Evolutionary conservation across 169 alveolate species (phyloP).

Genomic region (Eimeria praecox): DNA sequence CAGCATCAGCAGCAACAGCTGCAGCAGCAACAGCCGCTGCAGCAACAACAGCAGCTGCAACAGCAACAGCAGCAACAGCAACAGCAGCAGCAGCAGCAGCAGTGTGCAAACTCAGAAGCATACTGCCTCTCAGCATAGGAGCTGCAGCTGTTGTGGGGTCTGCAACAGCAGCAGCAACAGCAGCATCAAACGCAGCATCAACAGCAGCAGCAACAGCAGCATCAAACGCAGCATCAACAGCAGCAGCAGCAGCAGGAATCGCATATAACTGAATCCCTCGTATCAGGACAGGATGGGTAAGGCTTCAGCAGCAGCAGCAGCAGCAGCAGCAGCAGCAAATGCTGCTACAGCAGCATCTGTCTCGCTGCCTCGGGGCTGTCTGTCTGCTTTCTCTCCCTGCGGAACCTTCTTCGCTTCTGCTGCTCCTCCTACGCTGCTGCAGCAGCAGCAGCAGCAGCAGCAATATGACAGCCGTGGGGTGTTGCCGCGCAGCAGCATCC

Average conservation of each 20-base stretch:
- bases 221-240: background rate
- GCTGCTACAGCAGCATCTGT: background rate
- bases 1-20: background rate
- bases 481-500: background rate
- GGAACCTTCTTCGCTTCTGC: conserved; percentile 31
- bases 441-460: conserved; percentile 55
- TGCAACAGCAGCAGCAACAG: background rate
- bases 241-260: background rate
- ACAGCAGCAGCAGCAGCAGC: background rate
- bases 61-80: background rate
- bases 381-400: conserved; percentile 43
- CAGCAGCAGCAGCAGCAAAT: conserved; percentile 2
- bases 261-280: background rate
- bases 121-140: background rate
- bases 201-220: background rate
- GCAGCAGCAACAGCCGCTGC: conserved; percentile 15
- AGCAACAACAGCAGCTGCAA: conserved; percentile 1
- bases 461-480: background rate
- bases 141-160: conserved; percentile 1
- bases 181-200: background rate
- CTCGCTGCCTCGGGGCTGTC: background rate
- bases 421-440: background rate
- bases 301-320: conserved; percentile 3
- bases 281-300: background rate
- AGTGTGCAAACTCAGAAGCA: background rate